phyloP scores from a whole-genome alignment of 2,329 filamentous ascomycete genomes.

The Triangularia verruculosa region DNA sequence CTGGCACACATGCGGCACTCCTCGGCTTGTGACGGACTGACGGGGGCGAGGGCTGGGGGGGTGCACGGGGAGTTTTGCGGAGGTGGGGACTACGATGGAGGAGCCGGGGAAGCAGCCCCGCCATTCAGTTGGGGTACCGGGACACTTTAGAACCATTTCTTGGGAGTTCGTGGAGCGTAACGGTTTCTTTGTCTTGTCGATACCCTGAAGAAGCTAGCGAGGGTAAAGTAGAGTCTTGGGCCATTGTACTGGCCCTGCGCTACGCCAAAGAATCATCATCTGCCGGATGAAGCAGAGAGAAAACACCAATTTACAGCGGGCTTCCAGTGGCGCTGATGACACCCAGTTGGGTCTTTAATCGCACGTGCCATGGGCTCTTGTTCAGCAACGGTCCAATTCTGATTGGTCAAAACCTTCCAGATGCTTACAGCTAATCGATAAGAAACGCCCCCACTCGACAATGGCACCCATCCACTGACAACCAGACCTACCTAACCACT shows the following conservation, averaged over 20 bases:
- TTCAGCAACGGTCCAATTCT: not conserved
- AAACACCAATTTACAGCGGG: constrained; percentile 1
- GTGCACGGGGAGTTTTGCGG: constrained; percentile 14
- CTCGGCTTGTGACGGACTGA: constrained; percentile 30
- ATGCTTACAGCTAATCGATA: not conserved
- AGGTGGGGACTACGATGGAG: constrained; percentile 6
- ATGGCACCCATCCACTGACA: constrained; percentile 4
- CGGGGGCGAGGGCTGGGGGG: constrained; percentile 4
- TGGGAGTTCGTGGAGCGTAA: constrained; percentile 7
- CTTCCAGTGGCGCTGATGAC: not conserved
- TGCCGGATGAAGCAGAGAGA: not conserved
- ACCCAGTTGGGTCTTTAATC: not conserved
- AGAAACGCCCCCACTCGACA: not conserved
- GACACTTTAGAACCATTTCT: constrained; percentile 7
- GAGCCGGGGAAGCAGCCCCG: constrained; percentile 7
- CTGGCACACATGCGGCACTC: constrained; percentile 14
- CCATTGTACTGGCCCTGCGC: not conserved
- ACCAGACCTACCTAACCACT: not conserved
- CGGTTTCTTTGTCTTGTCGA: not conserved
- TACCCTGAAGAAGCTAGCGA: not conserved
- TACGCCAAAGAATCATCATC: not conserved
- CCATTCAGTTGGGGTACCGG: not conserved
- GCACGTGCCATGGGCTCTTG: constrained; percentile 3
- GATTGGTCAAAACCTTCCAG: constrained; percentile 4
- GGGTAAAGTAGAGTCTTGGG: not conserved